Base-by-base conservation (phyloP, 2,329 filamentous ascomycete species). In the Metarhizium sp. region DNA sequence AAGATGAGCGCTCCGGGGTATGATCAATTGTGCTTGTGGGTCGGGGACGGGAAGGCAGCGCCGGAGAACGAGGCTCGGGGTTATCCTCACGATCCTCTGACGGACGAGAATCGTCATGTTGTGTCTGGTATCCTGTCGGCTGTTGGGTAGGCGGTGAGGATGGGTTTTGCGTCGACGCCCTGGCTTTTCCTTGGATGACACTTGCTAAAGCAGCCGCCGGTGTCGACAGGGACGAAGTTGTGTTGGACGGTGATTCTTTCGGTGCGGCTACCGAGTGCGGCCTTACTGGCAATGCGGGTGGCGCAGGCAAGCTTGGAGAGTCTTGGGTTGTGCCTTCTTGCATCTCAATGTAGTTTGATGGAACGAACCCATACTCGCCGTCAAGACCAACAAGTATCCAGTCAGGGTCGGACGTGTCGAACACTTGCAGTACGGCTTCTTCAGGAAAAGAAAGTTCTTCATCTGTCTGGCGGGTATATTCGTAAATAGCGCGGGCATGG, bases 391-490 rank as follows among this genome's bases (percentile, higher is more conserved):
- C 92, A 51, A 99, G 76, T 59, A 94, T 96, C 94, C 94, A 99
- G 72, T 99, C 94, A 14, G 90, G 90, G 70, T 99, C 94, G 5
- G 90, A 87, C 10, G 80, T 86, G 71, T 99, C 94, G 73, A 89
- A 97, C 50, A 99, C 88, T 58, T 88, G 78, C 51, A 99, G 79
- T 48, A 83, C 73, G 45, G 87, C 85, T 67, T 96, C 92, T 75
- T 99, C 94, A 51, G 89, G 82, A 68, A 99, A 97, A 29, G 92
- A 97, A 10, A 99, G 78, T 73, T 99, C 94, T 72, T 99, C 94
- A 67, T 99, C 94, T 29, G 94, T 99, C 74, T 99, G 94, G 64
- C 92, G 84, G 52, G 89, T 89, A 71, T 99, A 99, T 71, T 99
- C 94, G 76, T 92, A 99, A n/a, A 97, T 81, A n/a, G 94, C 90